phyloP scores from a whole-genome alignment of 257 asterid species.

The Solanum rostratum region DNA sequence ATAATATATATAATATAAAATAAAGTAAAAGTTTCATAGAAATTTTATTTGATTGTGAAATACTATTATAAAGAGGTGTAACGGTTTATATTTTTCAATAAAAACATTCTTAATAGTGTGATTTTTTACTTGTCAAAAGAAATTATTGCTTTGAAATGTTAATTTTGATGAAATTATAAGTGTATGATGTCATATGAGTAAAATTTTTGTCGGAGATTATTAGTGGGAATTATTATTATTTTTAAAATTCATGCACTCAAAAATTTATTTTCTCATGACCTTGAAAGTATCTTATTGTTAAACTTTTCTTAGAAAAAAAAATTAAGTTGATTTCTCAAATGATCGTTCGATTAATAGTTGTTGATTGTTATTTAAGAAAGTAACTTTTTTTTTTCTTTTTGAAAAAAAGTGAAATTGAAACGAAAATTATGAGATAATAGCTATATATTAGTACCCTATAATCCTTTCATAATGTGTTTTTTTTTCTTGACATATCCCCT shows the following conservation, averaged over 20 bases:
- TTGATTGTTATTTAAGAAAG: not conserved
- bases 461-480: not conserved
- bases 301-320: not conserved
- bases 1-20: too few relatives aligned
- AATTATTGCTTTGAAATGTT: not conserved
- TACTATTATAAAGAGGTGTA: not conserved
- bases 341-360: not conserved
- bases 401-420: too few relatives aligned
- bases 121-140: not conserved
- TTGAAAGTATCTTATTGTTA: not conserved
- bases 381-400: not conserved
- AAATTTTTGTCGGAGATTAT: not conserved
- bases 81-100: not conserved
- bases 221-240: not conserved
- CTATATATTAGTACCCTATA: too few relatives aligned
- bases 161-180: not conserved
- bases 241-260: not conserved
- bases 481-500: not conserved
- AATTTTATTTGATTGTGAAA: not conserved
- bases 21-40: not conserved
- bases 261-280: not conserved
- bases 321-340: not conserved
- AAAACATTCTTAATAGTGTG: not conserved
- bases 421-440: too few relatives aligned
- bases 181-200: not conserved